Base-by-base conservation (phyloP, 2,329 filamentous ascomycete genomes). In the Teratosphaeria epicoccoides region DNA sequence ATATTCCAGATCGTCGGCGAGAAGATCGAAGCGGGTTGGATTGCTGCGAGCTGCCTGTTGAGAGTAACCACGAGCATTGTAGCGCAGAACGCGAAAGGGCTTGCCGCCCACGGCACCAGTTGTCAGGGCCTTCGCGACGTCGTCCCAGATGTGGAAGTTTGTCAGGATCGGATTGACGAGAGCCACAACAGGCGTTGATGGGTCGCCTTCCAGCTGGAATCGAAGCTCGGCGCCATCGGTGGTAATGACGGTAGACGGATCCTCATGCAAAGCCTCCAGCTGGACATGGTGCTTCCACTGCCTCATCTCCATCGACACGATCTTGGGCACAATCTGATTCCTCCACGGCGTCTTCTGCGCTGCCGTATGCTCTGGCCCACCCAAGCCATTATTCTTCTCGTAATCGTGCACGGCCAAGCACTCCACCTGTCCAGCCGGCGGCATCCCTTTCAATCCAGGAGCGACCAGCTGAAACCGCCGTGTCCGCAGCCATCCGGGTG, bases 81-180 rank as follows among this genome's bases (percentile, higher is more conserved):
- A 94, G 9, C 88, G 83, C 1, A 95, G 73, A 57, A 94, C 77
- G 49, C 85, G 82, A 66, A 88, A 83, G 37, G 80, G 75, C 2
- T 81, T 79, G 47, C 59, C 59, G 23, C 83, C 79, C 33, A 78
- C 63, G 0, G 70, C 66, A 48, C 77, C 76, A 11, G 67, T 60
- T 43, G 75, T 66, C 58, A 93, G 76, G n/a, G 79, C 70, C 1
- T 73, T 70, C 0, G 93, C 71, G 53, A 94, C 80, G 1, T 75
- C 74, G 60, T 93, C 85, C 88, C 88, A 95, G 78, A 95, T 93
- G 65, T 79, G 75, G 57, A 84, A 77, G 46, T 84, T 82, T 2
- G 87, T 87, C 6, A 95, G 78, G 47, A 95, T 83, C 1, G 85
- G 90, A 73, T 94, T 94, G 69, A 77, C 78, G 59, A 90, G 84